Conservation (phyloP, 768 basidiomycete genomes). For the Thelephora ganbajun region DNA sequence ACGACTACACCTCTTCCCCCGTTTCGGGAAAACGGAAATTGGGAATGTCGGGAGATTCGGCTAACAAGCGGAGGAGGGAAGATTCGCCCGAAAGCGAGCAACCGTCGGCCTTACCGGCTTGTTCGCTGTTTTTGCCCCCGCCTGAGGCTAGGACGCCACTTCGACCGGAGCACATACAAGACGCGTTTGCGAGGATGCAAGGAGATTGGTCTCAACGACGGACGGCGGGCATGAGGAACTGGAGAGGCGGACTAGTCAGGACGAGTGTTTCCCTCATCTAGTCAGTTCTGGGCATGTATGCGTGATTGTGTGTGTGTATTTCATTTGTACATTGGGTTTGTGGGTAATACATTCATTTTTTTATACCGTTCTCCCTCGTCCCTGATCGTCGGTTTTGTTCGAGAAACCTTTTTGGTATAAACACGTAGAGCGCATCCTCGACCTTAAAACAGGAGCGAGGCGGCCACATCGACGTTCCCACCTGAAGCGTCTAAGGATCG, state of each 20-base stretch:
- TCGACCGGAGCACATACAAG: conserved; percentile 76
- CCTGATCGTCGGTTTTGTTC: too few species aligned
- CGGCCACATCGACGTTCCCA: conserved; percentile 82
- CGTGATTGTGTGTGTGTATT: conserved; percentile 4
- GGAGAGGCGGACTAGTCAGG: conserved; percentile 73
- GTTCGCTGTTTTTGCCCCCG: conserved; percentile 69
- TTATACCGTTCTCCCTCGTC: conserved; percentile 4
- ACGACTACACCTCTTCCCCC: conserved; percentile 47
- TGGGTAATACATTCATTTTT: conserved; percentile 5
- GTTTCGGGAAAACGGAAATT: conserved; percentile 59
- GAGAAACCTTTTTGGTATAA: too few species aligned
- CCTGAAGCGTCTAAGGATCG: conserved; percentile 62
- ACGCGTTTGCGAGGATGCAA: conserved; percentile 86
- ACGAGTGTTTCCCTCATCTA: conserved; percentile 71
- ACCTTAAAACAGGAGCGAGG: conserved; percentile 62
- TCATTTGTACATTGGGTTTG: conserved; percentile 8
- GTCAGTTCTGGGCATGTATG: conserved; percentile 5
- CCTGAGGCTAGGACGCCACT: conserved; percentile 70
- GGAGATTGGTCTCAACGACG: conserved; percentile 70
- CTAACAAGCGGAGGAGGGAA: conserved; percentile 37
- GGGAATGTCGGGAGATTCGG: conserved; percentile 9
- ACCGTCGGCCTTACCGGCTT: conserved; percentile 52
- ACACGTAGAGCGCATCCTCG: too few species aligned
- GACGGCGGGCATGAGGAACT: conserved; percentile 80
- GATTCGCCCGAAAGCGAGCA: conserved; percentile 38